A percentile compares a stretch with the other conserved stretches of the same genome.
These are phyloP conservation scores for Ascochyta rabiei DNA, from an alignment of 2,329 filamentous ascomycete species.

Conservation along the genomic window DNA sequence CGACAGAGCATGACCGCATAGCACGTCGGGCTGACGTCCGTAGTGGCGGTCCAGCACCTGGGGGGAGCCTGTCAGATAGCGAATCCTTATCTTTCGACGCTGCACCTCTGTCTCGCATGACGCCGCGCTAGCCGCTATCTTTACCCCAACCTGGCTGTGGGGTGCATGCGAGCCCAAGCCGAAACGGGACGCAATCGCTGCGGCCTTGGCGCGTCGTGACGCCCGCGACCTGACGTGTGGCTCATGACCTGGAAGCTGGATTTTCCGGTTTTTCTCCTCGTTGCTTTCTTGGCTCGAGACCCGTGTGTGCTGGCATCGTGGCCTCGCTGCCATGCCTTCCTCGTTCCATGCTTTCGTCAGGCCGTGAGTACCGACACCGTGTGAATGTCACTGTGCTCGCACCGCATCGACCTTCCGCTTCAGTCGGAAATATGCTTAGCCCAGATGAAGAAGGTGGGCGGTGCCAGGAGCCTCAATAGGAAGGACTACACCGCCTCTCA, in stretches of 20 bases:
- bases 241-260: conserved; percentile 10
- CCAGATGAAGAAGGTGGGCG: conserved; percentile 18
- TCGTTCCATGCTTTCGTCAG: not conserved
- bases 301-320: not conserved
- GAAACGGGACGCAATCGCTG: not conserved
- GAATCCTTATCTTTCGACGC: conserved; percentile 34
- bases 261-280: not conserved
- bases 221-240: conserved; percentile 1
- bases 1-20: conserved; percentile 15
- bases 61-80: conserved; percentile 30
- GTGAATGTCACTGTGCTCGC: not conserved
- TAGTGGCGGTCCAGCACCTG: conserved; percentile 5
- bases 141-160: conserved; percentile 21
- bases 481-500: conserved; percentile 7
- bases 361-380: not conserved
- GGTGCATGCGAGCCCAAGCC: conserved; percentile 22
- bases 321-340: too few species aligned
- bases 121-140: conserved; percentile 7
- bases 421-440: conserved; percentile 10
- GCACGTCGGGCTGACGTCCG: conserved; percentile 8
- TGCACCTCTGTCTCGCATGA: conserved; percentile 16
- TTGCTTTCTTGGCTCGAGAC: conserved; percentile 1
- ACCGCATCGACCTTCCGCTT: conserved; percentile 12
- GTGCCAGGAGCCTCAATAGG: conserved; percentile 13
- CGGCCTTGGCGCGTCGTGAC: too few species aligned